phyloP scores from a whole-genome alignment of 2,329 filamentous ascomycete genomes.

The Hypoxylon sp. region DNA sequence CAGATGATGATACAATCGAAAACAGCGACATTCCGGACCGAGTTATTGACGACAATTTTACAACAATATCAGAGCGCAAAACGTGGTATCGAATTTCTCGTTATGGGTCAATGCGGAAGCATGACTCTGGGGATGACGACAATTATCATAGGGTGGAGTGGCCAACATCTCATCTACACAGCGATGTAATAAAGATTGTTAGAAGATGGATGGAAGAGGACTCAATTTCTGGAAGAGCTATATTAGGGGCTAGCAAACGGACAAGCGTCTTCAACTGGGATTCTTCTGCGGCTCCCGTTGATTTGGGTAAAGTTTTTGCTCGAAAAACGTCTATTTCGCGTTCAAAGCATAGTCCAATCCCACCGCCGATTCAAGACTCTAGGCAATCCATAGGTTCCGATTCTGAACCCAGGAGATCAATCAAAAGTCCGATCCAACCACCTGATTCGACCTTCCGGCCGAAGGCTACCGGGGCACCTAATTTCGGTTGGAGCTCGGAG shows the following conservation, averaged over 20 bases:
- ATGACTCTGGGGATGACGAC: conserved; percentile 71
- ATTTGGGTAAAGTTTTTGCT: conserved; percentile 63
- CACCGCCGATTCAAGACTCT: conserved; percentile 33
- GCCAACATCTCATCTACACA: conserved; percentile 67
- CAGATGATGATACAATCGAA: conserved; percentile 15
- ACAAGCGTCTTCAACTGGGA: conserved; percentile 74
- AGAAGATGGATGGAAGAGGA: conserved; percentile 77
- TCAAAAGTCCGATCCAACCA: conserved; percentile 41
- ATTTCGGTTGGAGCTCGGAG: conserved; percentile 49
- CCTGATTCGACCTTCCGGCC: conserved; percentile 4
- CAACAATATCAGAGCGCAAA: conserved; percentile 70
- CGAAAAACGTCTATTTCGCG: conserved; percentile 54
- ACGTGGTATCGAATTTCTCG: conserved; percentile 76
- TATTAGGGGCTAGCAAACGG: conserved; percentile 61
- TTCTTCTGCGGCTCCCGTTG: conserved; percentile 64
- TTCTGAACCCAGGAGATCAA: conserved; percentile 39
- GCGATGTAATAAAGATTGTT: conserved; percentile 70
- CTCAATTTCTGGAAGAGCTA: conserved; percentile 67
- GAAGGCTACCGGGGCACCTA: conserved; percentile 25
- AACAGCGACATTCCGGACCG: conserved; percentile 60
- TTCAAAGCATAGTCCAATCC: conserved; percentile 49
- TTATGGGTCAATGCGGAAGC: conserved; percentile 69
- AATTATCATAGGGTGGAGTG: conserved; percentile 73
- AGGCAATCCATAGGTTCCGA: conserved; percentile 13
- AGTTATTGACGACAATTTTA: conserved; percentile 67